phyloP scores from a whole-genome alignment of 805 yeast genomes.

The Kazachstania psychrophila region DNA sequence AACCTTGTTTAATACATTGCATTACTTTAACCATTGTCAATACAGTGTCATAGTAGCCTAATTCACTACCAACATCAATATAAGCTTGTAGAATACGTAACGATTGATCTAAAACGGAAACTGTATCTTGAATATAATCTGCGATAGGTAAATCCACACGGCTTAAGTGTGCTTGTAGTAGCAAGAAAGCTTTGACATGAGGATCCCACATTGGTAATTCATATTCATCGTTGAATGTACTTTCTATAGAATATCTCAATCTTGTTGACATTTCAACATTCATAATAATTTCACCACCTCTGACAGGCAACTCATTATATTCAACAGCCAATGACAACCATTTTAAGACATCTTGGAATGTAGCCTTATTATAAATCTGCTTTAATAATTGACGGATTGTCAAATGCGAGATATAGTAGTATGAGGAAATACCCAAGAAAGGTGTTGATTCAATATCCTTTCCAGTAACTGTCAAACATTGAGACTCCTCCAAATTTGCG shows the following conservation, averaged over 20 bases:
- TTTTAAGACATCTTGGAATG: conserved; percentile 39
- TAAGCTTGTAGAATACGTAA: conserved; percentile 89
- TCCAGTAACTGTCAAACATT: conserved; percentile 49
- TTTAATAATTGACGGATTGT: conserved; percentile 65
- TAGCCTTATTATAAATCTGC: conserved; percentile 35
- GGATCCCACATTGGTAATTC: conserved; percentile 76
- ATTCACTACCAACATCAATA: conserved; percentile 80
- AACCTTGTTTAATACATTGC: conserved; percentile 83
- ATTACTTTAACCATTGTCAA: conserved; percentile 55
- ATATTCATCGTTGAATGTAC: conserved; percentile 48
- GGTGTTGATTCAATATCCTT: conserved; percentile 59
- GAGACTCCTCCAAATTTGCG: conserved; percentile 57
- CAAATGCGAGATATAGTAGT: conserved; percentile 85
- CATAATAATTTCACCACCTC: conserved; percentile 86
- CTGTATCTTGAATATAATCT: conserved; percentile 89
- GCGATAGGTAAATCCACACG: conserved; percentile 83
- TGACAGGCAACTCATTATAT: conserved; percentile 78
- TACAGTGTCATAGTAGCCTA: conserved; percentile 60
- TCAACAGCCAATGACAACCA: conserved; percentile 53
- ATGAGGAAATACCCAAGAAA: conserved; percentile 75
- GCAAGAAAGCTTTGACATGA: conserved; percentile 62
- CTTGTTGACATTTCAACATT: conserved; percentile 75
- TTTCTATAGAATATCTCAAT: conserved; percentile 55
- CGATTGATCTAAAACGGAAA: conserved; percentile 87
- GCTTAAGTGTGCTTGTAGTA: conserved; percentile 77